phyloP scores from a whole-genome alignment of 495 filamentous ascomycete species.

The Xylaria acuta region DNA sequence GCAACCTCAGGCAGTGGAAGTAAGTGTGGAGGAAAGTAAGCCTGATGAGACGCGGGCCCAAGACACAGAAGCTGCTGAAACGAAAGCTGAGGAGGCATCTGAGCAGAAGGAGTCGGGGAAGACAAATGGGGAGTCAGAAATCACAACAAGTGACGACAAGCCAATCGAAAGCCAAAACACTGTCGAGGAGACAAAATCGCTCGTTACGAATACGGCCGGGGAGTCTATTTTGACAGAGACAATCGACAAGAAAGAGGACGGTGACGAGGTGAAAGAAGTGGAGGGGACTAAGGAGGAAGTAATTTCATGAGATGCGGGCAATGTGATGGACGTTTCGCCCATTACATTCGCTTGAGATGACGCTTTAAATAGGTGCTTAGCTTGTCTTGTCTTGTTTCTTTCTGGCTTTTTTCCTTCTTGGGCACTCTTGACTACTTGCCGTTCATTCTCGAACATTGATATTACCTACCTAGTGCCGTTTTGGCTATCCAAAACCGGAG shows the following conservation, averaged over 20 bases:
- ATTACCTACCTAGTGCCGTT: not conserved
- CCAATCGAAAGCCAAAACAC: conserved; percentile 18
- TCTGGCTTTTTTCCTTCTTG: not conserved
- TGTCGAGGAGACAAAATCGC: conserved; percentile 43
- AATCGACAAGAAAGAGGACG: conserved; percentile 43
- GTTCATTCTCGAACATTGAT: not conserved
- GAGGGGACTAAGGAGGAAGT: conserved; percentile 40
- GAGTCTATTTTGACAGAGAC: conserved; percentile 55
- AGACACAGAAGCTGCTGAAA: conserved; percentile 25
- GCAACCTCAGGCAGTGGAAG: conserved; percentile 29
- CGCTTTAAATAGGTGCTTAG: not conserved
- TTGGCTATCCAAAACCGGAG: not conserved
- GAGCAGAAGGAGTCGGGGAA: conserved; percentile 19
- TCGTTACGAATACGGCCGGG: conserved; percentile 64
- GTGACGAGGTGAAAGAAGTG: conserved; percentile 44
- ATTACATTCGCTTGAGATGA: not conserved
- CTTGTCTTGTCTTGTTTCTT: not conserved
- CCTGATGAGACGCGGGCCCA: conserved; percentile 26
- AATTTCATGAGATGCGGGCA: conserved; percentile 29
- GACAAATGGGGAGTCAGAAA: conserved; percentile 7
- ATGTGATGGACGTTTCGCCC: not conserved
- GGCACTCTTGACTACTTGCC: not conserved
- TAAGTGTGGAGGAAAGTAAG: conserved; percentile 23
- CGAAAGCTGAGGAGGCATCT: conserved; percentile 20
- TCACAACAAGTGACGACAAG: conserved; percentile 2